Base-by-base conservation (phyloP, 192 early-diverging fungal species). In the Allomyces arbusculus region DNA sequence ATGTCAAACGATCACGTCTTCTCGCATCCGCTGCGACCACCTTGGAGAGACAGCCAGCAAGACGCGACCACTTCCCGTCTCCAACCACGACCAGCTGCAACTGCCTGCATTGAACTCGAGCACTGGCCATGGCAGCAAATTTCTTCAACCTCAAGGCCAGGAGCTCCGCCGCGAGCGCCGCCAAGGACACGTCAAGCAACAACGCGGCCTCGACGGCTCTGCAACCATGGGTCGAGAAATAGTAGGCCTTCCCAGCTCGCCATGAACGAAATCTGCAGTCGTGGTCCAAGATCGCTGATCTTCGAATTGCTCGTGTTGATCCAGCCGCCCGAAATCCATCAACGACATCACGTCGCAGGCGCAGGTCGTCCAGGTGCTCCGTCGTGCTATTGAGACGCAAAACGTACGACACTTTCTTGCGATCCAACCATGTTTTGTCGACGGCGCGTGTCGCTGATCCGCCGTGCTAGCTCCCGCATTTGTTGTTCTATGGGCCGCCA, bases 401-500 rank as follows among this genome's bases (percentile, higher is more conserved):
- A 94, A 97, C 74, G 90, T 91, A 78, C 45, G 71, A 3, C 8
- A 8, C 33, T 7, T 7, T 8, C 7, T 40, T 40, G 33, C 33
- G 33, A 40, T 40, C 33, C 33, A 7, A 40, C 33, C 33, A 8
- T 7, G 33, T 0, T 58, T 70, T 63, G 14, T 43, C 40, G 10
- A 24, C 24, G 28, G 26, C 33, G 25, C 33, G 16, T 40, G 22
- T 23, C 25, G 23, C 19, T 44, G 23, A 61, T 25, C 12, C 23
- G 8, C 14, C 61, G 8, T 43, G 25, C n/a, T 65, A 92, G 89
- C 79, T 98, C 28, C 95, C 95, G 16, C 95, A 98, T 71, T 78
- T 96, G 24, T 75, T 98, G 28, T 96, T 98, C 72, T 96, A 95
- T 75, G 95, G 95, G n/a, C 92, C 92, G 50, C 90, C 95, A 40